Evolutionary conservation across 2,329 filamentous ascomycete genomes (phyloP).

Genomic region (Domatiomyces catenatus): DNA sequence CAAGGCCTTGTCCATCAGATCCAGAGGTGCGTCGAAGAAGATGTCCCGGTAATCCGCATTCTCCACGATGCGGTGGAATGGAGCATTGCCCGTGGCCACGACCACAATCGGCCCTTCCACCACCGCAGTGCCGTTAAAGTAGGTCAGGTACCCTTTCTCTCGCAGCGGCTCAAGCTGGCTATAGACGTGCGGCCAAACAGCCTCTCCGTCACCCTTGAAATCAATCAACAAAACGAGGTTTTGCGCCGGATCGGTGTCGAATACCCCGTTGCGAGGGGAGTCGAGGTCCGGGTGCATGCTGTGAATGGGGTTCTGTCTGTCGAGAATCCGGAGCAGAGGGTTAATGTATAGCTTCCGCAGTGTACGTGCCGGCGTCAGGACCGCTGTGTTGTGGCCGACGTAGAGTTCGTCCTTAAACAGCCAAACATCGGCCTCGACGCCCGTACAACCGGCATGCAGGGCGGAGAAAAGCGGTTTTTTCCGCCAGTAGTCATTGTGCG

Average conservation of each 20-base stretch:
- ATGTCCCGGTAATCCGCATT: constrained; percentile 37
- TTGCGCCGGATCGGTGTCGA: constrained; percentile 34
- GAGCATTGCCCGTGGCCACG: constrained; percentile 39
- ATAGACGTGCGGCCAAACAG: constrained; percentile 24
- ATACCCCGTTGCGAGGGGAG: constrained; percentile 31
- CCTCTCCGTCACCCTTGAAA: constrained; percentile 29
- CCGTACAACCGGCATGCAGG: constrained; percentile 37
- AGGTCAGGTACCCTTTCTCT: constrained; percentile 34
- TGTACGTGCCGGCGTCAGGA: constrained; percentile 33
- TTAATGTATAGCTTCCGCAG: constrained; percentile 39
- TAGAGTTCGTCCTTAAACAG: constrained; percentile 38
- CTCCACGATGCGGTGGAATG: constrained; percentile 32
- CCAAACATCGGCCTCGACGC: constrained; percentile 45
- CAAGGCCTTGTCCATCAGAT: constrained; percentile 19
- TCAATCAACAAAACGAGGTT: constrained; percentile 39
- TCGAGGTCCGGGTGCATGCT: constrained; percentile 21
- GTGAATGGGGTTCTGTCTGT: constrained; percentile 33
- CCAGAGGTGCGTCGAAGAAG: constrained; percentile 41
- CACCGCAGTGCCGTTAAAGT: constrained; percentile 32
- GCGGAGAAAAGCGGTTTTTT: constrained; percentile 40
- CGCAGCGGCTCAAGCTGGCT: constrained; percentile 34
- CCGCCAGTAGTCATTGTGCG: constrained; percentile 46
- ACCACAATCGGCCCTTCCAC: constrained; percentile 35
- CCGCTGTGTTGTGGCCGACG: constrained; percentile 37
- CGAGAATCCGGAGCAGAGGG: constrained; percentile 35